A percentile compares a stretch with the other conserved stretches of the same genome.
These are phyloP conservation scores for Poronia punctata DNA, from an alignment of 495 filamentous ascomycete genomes.

Conservation along the genomic window DNA sequence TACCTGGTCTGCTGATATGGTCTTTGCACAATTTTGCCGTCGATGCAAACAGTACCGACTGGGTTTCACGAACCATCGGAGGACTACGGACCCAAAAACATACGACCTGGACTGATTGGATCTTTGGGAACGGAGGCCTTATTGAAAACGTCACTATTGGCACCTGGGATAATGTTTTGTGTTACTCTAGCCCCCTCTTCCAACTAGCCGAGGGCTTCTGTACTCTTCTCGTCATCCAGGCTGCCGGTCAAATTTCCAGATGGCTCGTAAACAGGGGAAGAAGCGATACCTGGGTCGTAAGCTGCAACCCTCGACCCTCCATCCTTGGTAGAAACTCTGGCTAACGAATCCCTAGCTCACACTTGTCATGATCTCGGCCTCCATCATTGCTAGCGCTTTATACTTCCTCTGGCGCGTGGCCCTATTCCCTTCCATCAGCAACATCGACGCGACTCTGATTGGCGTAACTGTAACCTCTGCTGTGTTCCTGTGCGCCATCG, in stretches of 20 bases:
- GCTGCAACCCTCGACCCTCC: conserved; percentile 18
- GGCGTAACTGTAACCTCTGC: conserved; percentile 86
- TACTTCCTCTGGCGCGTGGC: conserved; percentile 97
- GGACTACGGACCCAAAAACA: conserved; percentile 52
- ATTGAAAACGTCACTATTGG: conserved; percentile 73
- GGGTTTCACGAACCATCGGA: conserved; percentile 75
- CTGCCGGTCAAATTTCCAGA: conserved; percentile 86
- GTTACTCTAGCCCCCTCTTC: conserved; percentile 92
- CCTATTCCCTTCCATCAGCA: conserved; percentile 85
- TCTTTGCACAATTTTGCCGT: conserved; percentile 88
- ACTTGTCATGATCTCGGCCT: conserved; percentile 78
- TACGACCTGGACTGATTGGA: conserved; percentile 65
- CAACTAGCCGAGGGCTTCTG: conserved; percentile 95
- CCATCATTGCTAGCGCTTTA: conserved; percentile 83
- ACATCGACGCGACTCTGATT: conserved; percentile 89
- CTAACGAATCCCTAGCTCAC: conserved; percentile 58
- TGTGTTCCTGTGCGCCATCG: conserved; percentile 86
- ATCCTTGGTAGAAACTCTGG: conserved; percentile 1
- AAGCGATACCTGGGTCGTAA: conserved; percentile 95
- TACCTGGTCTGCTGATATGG: conserved; percentile 84
- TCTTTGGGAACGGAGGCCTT: conserved; percentile 73
- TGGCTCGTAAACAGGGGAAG: conserved; percentile 89
- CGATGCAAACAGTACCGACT: conserved; percentile 65
- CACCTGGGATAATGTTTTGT: conserved; percentile 79
- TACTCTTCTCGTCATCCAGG: conserved; percentile 91